phyloP scores from a whole-genome alignment of 257 asterid genomes.

The Lantana camara region DNA sequence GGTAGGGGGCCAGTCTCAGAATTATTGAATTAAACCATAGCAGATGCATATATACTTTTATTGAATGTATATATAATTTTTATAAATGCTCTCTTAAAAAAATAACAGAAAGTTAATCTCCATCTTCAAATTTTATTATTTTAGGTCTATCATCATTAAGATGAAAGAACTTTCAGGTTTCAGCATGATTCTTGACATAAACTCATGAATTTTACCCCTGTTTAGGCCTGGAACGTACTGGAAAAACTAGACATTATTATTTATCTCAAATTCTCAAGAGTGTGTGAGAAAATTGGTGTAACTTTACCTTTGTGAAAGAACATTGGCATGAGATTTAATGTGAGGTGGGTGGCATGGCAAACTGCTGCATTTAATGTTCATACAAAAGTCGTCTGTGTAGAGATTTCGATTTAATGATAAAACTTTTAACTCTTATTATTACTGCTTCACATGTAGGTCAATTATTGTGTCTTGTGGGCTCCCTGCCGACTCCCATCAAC shows the following conservation, averaged over 20 bases:
- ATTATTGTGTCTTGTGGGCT: neutral
- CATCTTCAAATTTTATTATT: too few species aligned
- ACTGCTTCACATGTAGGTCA: too few species aligned
- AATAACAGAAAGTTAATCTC: too few species aligned
- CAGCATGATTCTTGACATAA: neutral
- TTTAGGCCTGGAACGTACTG: neutral
- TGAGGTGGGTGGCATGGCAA: slow-evolving; percentile 27
- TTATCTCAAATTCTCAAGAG: neutral
- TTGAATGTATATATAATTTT: too few species aligned
- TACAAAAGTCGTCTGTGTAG: slow-evolving; percentile 25
- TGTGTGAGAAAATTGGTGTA: neutral
- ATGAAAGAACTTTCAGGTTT: too few species aligned
- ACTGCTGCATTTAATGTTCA: slow-evolving; percentile 39
- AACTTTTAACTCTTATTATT: slow-evolving; percentile 17
- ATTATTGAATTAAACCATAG: too few species aligned
- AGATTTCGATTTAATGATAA: neutral
- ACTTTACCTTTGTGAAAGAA: slow-evolving; percentile 1
- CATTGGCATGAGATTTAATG: slow-evolving; percentile 18
- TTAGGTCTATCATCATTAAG: too few species aligned
- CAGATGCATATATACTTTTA: too few species aligned
- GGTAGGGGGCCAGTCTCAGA: too few species aligned
- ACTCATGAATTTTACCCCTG: too few species aligned
- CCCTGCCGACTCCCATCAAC: slow-evolving; percentile 23
- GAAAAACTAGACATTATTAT: neutral
- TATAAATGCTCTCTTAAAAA: too few species aligned